Percentiles rank a stretch among this genome's conserved stretches.
Conservation (phyloP, 2,329 filamentous ascomycete genomes). For the Talaromyces amestolkiae region DNA sequence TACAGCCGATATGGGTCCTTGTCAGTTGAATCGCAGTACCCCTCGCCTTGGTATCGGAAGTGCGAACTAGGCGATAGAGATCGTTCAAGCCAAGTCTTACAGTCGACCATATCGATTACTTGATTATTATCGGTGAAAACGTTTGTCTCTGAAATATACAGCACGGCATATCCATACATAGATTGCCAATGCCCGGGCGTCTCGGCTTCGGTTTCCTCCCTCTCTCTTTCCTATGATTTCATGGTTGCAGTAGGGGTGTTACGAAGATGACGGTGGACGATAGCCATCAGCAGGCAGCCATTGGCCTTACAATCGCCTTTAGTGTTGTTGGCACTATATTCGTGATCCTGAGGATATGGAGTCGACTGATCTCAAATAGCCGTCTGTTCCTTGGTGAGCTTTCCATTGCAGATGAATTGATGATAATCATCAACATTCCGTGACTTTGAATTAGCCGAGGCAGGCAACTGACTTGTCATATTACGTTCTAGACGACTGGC, state of each 20-base stretch:
- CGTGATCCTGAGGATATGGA: constrained; percentile 28
- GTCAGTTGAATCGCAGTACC: too few species aligned
- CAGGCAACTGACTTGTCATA: not conserved
- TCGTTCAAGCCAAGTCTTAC: not conserved
- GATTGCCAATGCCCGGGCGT: not conserved
- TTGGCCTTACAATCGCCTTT: constrained; percentile 28
- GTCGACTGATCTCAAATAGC: constrained; percentile 26
- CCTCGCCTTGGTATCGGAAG: not conserved
- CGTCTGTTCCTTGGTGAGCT: constrained; percentile 24
- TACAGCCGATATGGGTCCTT: too few species aligned
- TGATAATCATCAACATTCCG: too few species aligned
- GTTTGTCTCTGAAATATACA: not conserved
- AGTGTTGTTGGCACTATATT: constrained; percentile 26
- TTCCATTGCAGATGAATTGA: not conserved
- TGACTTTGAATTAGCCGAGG: not conserved
- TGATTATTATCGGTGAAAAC: not conserved
- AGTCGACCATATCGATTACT: not conserved
- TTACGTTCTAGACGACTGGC: not conserved
- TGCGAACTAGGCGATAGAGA: not conserved
- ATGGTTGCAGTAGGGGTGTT: not conserved
- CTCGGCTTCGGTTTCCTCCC: not conserved
- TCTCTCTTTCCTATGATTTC: not conserved
- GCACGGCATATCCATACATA: not conserved
- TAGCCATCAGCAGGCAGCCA: constrained; percentile 25
- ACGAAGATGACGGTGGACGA: constrained; percentile 22